Base-by-base conservation (phyloP, 1,139 yeast species). In the Taphrina populina region DNA sequence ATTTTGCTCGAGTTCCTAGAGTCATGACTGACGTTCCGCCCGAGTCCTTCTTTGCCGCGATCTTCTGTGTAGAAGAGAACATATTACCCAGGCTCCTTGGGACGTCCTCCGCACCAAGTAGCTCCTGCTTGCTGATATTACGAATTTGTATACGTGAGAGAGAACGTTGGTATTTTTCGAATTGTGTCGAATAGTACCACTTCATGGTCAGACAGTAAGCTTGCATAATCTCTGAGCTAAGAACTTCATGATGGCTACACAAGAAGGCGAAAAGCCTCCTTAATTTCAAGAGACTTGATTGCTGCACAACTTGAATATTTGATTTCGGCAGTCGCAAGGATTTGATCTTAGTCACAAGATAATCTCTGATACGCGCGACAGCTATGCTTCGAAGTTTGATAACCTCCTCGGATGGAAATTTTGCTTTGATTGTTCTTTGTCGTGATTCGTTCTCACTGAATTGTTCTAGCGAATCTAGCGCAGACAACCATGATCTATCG, bases 171-270 rank as follows among this genome's bases (percentile, higher is more conserved):
- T 90, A 92, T 63, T 92, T 81, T 21, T 84, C 82, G 66, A 92
- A 90, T 62, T 85, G 79, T 55, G 84, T 77, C 59, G 77, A 76
- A 67, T 92, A 92, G 71, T 92, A 92, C 98, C 98, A 92, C 64
- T 79, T 76, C 88, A 90, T 88, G 1, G 97, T 90, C 65, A 81
- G 83, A 10, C 83, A 72, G 67, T 92, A 92, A 0, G 96, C 97
- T 63, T 79, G 77, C 59, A 81, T 77, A 41, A 92, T 74, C 63
- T 88, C 95, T n/a, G 72, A 67, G 0, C 95, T 90, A 56, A 92
- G 70, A n/a, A 80, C 76, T 3, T 77, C 75, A 59, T 85, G 80
- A 52, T 80, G 79, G 2, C 69, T 63, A 5, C 72, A 68, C 33
- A 92, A 68, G 62, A 85, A 88, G 2, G 71, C 71, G 64, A 71